Base-by-base conservation (phyloP, 2,329 filamentous ascomycete genomes). In the Colletotrichum sublineola region DNA sequence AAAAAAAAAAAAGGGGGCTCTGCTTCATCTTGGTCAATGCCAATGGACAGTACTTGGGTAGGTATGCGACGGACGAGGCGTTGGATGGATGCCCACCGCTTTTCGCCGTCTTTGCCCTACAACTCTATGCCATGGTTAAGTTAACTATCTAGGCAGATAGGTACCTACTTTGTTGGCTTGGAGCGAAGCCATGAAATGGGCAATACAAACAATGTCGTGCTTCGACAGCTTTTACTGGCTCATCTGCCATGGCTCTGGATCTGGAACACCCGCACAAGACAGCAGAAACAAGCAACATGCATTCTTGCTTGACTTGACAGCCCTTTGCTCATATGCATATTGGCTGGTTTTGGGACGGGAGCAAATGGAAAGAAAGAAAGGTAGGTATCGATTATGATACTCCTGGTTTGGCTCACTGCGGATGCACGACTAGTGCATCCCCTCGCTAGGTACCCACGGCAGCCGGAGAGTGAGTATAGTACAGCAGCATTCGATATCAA, bases 21-120 rank as follows among this genome's bases (percentile, higher is more conserved):
- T 24, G 57, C 52, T 63, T 71, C 44, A 68, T 71, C 64, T 68
- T 50, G 42, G 64, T 52, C 52, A 58, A 52, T 53, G 53, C 29
- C 52, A 40, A 60, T 57, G 24, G 24, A 24, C 24, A 24, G 1
- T 55, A 38, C n/a, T 36, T 46, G 29, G 36, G 8, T 53, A 20
- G 53, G 24, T 50, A 42, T 44, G 14, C 15, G 44, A 36, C 29
- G 52, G 53, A 62, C 58, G 56, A 46, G 55, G 50, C 57, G 64
- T 68, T 71, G 24, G 63, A 48, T 64, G 33, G 5, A 40, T 40
- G 33, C 46, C 48, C 33, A 29, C n/a, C 20, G 24, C 4, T 9
- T 29, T 52, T 12, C 36, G 61, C 46, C 48, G 14, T 40, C n/a
- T 40, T 29, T 63, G 14, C 12, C 33, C n/a, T 11, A 38, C n/a